phyloP scores from a whole-genome alignment of 129 eudicot genomes.

The Arctium minus region DNA sequence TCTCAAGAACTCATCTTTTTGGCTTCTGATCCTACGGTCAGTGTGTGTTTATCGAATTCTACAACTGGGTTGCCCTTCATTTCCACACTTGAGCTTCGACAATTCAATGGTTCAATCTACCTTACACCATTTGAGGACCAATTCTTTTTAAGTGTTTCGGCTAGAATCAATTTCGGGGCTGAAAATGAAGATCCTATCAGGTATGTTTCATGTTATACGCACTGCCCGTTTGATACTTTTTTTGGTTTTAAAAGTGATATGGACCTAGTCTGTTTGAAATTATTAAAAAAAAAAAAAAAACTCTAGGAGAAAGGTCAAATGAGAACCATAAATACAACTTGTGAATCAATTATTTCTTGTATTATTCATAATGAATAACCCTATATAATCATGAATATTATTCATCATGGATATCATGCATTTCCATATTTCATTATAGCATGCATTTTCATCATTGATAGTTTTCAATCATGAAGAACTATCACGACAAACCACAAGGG shows the following conservation, averaged over 20 bases:
- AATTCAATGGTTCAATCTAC: conserved; percentile 73
- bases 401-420: not conserved
- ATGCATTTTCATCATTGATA: not conserved
- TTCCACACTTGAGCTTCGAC: conserved; percentile 82
- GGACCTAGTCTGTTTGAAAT: not conserved
- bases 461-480: too few relatives aligned
- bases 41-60: conserved; percentile 80
- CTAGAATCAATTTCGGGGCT: conserved; percentile 82
- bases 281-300: too few relatives aligned
- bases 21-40: conserved; percentile 63
- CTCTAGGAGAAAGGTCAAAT: not conserved
- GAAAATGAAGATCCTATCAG: conserved; percentile 63
- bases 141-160: conserved; percentile 63
- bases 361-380: not conserved
- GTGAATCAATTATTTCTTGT: not conserved
- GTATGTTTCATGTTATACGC: conserved; percentile 27
- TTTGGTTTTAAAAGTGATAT: not conserved
- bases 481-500: too few relatives aligned
- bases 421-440: too few relatives aligned
- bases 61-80: conserved; percentile 80
- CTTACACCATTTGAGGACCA: conserved; percentile 57
- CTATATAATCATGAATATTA: not conserved
- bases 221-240: not conserved
- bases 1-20: conserved; percentile 64
- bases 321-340: not conserved